These are phyloP conservation scores for Phaeotremella skinneri DNA, from an alignment of 768 basidiomycete genomes.

Conservation along the genomic window DNA sequence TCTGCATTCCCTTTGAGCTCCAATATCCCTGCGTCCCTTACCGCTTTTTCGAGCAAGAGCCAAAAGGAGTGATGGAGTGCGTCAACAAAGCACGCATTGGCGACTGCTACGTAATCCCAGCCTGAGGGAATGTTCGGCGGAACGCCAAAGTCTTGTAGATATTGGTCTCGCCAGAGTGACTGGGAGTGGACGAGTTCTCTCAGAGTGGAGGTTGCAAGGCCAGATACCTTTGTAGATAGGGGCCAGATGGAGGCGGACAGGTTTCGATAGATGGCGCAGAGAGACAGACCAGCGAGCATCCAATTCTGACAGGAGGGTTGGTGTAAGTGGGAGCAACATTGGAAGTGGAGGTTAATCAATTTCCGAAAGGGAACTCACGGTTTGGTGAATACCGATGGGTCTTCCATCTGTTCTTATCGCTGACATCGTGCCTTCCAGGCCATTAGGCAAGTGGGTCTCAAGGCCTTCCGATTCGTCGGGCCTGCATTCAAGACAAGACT, in stretches of 20 bases:
- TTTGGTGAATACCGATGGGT: conserved; percentile 3
- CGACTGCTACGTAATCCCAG: conserved; percentile 86
- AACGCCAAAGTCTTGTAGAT: conserved; percentile 76
- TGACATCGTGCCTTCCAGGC: conserved; percentile 37
- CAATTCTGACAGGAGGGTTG: conserved; percentile 62
- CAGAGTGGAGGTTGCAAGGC: conserved; percentile 69
- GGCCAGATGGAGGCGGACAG: conserved; percentile 80
- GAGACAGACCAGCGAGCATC: conserved; percentile 74
- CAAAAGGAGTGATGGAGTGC: conserved; percentile 66
- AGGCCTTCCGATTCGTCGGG: too few relatives aligned
- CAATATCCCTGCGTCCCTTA: conserved; percentile 77
- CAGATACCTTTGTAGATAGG: conserved; percentile 71
- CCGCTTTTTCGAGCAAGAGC: conserved; percentile 75
- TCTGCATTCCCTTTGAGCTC: background rate
- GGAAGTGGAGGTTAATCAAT: background rate
- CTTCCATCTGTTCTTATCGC: background rate
- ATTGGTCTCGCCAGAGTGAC: conserved; percentile 70
- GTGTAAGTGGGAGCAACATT: background rate
- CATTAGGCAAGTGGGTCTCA: too few relatives aligned
- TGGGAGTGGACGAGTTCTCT: conserved; percentile 61
- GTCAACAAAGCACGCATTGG: conserved; percentile 58
- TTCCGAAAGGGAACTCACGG: conserved; percentile 1
- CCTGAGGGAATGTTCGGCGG: conserved; percentile 76
- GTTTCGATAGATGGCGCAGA: conserved; percentile 77
- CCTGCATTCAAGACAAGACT: too few relatives aligned